Evolutionary conservation across 2,329 filamentous ascomycete genomes (phyloP).

Genomic region (Cordyceps militaris): DNA sequence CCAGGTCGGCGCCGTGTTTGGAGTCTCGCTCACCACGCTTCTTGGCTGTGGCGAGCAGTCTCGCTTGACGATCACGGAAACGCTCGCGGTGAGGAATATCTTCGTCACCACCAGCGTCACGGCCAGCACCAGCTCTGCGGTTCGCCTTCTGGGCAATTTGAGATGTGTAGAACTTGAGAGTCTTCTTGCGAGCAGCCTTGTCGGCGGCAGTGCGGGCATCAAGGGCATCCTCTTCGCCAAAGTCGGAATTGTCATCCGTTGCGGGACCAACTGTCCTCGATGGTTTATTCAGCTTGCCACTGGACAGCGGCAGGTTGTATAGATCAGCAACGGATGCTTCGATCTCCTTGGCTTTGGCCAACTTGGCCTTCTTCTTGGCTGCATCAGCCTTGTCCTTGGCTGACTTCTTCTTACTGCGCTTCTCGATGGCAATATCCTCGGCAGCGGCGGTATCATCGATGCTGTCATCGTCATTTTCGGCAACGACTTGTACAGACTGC

Average conservation of each 20-base stretch:
- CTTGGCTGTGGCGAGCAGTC: constrained; percentile 84
- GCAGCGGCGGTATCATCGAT: constrained; percentile 17
- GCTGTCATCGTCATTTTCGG: constrained; percentile 30
- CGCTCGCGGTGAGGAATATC: constrained; percentile 87
- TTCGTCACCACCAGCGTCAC: constrained; percentile 69
- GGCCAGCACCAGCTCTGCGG: constrained; percentile 67
- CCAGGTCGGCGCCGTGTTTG: constrained; percentile 58
- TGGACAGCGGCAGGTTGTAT: constrained; percentile 49
- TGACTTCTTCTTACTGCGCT: constrained; percentile 26
- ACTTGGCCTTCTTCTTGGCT: constrained; percentile 35
- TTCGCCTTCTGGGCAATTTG: constrained; percentile 94
- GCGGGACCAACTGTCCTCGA: constrained; percentile 29
- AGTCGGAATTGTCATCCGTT: constrained; percentile 69
- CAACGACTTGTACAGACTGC: constrained; percentile 37
- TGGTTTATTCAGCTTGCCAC: constrained; percentile 34
- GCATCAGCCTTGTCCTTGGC: constrained; percentile 30
- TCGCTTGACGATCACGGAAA: constrained; percentile 73
- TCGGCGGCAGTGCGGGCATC: constrained; percentile 74
- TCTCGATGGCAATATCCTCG: constrained; percentile 8
- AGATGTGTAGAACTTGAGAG: constrained; percentile 93
- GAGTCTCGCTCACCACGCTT: constrained; percentile 64
- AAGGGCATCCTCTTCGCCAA: constrained; percentile 80
- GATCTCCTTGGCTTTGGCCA: constrained; percentile 51
- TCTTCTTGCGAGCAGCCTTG: constrained; percentile 86
- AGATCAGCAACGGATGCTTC: constrained; percentile 66